These are phyloP conservation scores for Protomyces pachydermus DNA, from an alignment of 1,139 yeast species.

Conservation along the genomic window DNA sequence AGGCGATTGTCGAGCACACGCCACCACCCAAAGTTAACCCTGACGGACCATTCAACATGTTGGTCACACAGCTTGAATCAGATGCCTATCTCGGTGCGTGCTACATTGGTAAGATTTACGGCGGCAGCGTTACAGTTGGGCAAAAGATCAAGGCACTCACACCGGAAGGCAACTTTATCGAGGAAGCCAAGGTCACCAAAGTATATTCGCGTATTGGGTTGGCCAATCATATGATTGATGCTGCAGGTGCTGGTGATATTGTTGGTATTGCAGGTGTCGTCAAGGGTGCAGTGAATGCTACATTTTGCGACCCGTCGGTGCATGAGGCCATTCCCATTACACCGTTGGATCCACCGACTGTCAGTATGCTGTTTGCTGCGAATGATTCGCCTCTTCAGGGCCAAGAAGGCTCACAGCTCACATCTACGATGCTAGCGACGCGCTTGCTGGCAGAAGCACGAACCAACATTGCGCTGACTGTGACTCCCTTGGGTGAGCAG, in stretches of 20 bases:
- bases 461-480: slow-evolving; percentile 22
- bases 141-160: slow-evolving; percentile 16
- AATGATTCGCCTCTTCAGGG: slow-evolving; percentile 26
- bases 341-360: slow-evolving; percentile 23
- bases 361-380: slow-evolving; percentile 24
- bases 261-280: slow-evolving; percentile 21
- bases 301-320: slow-evolving; percentile 13
- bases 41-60: slow-evolving; percentile 19
- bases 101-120: slow-evolving; percentile 22
- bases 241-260: slow-evolving; percentile 24
- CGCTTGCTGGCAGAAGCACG: slow-evolving; percentile 22
- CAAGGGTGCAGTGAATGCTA: slow-evolving; percentile 21
- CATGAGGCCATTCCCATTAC: slow-evolving; percentile 15
- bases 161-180: slow-evolving; percentile 17
- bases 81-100: slow-evolving; percentile 20
- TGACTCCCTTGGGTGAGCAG: slow-evolving; percentile 8
- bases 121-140: slow-evolving; percentile 17
- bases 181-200: slow-evolving; percentile 24
- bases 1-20: slow-evolving; percentile 15
- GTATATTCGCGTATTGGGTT: slow-evolving; percentile 24
- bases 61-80: slow-evolving; percentile 22
- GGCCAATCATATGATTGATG: slow-evolving; percentile 9
- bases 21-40: slow-evolving; percentile 20
- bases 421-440: slow-evolving; percentile 10
- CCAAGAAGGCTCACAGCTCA: slow-evolving; percentile 21